Evolutionary conservation across 2,329 filamentous ascomycete genomes (phyloP).

Genomic region (Neonectria magnoliae): DNA sequence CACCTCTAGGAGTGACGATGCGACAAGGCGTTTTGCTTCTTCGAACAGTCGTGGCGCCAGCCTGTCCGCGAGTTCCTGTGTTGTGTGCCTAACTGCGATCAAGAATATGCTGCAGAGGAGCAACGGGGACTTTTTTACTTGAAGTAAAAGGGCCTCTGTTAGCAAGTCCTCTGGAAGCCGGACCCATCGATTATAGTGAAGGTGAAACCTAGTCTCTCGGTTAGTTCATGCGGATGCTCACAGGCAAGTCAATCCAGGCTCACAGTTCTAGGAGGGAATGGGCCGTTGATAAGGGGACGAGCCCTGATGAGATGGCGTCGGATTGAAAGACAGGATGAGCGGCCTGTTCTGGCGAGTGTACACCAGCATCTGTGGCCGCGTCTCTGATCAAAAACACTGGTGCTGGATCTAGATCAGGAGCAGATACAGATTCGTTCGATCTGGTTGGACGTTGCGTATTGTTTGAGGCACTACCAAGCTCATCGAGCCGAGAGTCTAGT

Average conservation of each 20-base stretch:
- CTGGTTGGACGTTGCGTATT: too few species aligned
- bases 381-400: constrained; percentile 43
- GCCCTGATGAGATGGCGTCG: too few species aligned
- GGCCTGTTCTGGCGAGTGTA: constrained; percentile 22
- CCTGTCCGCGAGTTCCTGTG: constrained; percentile 33
- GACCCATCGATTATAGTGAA: constrained; percentile 43
- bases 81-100: constrained; percentile 41
- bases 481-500: constrained; percentile 24
- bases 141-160: constrained; percentile 18
- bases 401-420: constrained; percentile 26
- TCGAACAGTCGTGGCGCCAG: constrained; percentile 37
- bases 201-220: constrained; percentile 32
- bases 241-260: too few species aligned
- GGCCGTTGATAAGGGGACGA: too few species aligned
- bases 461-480: not conserved
- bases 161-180: constrained; percentile 33
- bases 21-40: constrained; percentile 36
- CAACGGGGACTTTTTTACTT: constrained; percentile 29
- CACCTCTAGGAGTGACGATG: constrained; percentile 24
- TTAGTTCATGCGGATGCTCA: too few species aligned
- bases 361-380: constrained; percentile 39
- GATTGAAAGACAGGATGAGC: too few species aligned
- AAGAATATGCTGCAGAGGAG: constrained; percentile 41
- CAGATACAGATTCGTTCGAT: too few species aligned
- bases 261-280: too few species aligned